Percentiles rank a stretch among this genome's conserved stretches.
phyloP scores from a whole-genome alignment of 2,329 filamentous ascomycete species.

The Colletotrichum eleusines region DNA sequence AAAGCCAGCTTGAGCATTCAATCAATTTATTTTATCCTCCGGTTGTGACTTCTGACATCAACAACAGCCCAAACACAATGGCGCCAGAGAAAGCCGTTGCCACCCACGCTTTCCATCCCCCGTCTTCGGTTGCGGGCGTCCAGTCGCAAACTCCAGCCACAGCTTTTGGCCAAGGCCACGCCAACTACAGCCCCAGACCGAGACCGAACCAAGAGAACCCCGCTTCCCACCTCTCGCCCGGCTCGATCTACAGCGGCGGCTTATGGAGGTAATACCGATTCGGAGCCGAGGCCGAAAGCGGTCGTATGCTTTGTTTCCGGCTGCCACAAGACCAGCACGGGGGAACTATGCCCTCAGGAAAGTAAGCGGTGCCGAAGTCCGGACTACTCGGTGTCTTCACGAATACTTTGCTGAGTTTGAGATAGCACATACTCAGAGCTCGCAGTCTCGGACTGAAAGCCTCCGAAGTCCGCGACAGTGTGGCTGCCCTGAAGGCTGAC shows the following conservation, averaged over 20 bases:
- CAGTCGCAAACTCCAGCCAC: background rate
- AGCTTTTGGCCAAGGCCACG: background rate
- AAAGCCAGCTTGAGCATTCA: fast-evolving
- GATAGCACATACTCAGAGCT: background rate
- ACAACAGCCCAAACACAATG: background rate
- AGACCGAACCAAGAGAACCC: background rate
- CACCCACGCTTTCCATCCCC: background rate
- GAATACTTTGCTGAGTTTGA: background rate
- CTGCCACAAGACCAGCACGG: background rate
- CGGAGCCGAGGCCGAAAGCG: background rate
- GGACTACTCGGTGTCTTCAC: fast-evolving
- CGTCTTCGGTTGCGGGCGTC: background rate
- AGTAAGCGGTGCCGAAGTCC: background rate
- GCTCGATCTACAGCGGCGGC: background rate
- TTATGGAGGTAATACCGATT: background rate
- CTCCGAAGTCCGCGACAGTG: background rate
- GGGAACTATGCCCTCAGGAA: background rate
- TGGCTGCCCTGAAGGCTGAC: background rate
- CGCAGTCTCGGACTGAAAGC: background rate
- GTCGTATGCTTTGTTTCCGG: background rate
- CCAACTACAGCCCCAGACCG: background rate
- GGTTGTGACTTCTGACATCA: background rate
- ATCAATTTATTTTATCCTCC: background rate
- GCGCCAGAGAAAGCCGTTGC: background rate
- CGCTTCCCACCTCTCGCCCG: background rate